Conservation (phyloP, 805 yeast species). For the Kazachstania taianensis region DNA sequence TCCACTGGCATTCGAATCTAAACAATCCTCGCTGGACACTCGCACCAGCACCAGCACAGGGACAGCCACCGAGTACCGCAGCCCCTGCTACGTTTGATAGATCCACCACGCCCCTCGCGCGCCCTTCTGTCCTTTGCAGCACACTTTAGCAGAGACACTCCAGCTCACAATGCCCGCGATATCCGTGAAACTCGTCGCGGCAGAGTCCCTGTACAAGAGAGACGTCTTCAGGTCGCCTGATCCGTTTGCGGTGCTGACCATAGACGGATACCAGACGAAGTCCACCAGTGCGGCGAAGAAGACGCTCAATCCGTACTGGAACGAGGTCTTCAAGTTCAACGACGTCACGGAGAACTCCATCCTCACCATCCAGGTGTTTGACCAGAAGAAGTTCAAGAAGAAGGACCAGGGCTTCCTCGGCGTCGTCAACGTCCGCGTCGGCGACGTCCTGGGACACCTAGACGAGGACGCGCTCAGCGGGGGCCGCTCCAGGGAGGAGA, state of each 20-base stretch:
- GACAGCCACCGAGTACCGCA: no score
- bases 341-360: slow-evolving; percentile 71
- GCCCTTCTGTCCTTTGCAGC: no score
- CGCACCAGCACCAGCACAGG: no score
- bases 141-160: no score
- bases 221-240: slow-evolving; percentile 95
- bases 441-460: slow-evolving; percentile 56
- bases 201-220: slow-evolving; percentile 89
- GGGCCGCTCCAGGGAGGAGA: slow-evolving; percentile 46
- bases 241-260: slow-evolving; percentile 94
- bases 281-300: slow-evolving; percentile 89
- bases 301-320: slow-evolving; percentile 96
- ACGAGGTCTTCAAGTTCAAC: slow-evolving; percentile 74
- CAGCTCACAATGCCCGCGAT: slow-evolving; percentile 31
- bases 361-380: slow-evolving; percentile 87
- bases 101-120: no score
- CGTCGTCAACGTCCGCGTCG: slow-evolving; percentile 82
- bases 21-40: no score
- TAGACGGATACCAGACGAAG: slow-evolving; percentile 95
- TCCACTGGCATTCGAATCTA: no score
- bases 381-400: slow-evolving; percentile 93
- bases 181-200: slow-evolving; percentile 78
- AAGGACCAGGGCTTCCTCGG: slow-evolving; percentile 98
- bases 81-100: no score
- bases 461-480: slow-evolving; percentile 39